Evolutionary conservation across 2,329 filamentous ascomycete species (phyloP).

Genomic region (Shiraia bambusicola): DNA sequence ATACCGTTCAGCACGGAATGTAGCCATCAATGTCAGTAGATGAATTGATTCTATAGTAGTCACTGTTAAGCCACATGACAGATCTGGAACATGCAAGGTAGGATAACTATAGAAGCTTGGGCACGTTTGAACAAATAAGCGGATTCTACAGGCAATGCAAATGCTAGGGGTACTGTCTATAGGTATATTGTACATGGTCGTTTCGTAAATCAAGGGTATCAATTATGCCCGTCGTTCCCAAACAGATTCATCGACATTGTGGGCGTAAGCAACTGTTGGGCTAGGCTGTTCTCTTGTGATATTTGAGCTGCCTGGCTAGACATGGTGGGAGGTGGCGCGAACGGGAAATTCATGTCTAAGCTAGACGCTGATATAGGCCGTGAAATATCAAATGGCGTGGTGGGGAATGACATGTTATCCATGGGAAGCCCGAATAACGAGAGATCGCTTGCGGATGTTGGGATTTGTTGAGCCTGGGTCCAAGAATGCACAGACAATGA

Average conservation of each 20-base stretch:
- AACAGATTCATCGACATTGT: neutral
- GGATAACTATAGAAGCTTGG: no score
- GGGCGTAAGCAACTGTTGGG: conserved; percentile 1
- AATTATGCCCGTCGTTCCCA: neutral
- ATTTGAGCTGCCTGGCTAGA: neutral
- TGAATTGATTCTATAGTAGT: no score
- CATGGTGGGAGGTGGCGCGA: neutral
- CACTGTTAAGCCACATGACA: no score
- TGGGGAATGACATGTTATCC: neutral
- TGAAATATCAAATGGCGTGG: neutral
- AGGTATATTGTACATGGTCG: no score
- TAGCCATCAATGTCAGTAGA: no score
- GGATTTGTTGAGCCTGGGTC: conserved; percentile 1
- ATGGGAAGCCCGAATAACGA: neutral
- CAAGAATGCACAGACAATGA: neutral
- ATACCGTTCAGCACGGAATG: no score
- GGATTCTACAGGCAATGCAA: no score
- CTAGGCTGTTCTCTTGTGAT: conserved; percentile 1
- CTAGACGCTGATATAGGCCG: conserved; percentile 3
- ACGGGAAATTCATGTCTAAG: conserved; percentile 3
- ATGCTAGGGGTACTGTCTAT: no score
- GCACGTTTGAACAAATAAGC: no score
- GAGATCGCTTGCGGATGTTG: neutral
- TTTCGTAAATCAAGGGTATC: neutral
- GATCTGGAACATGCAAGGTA: no score